phyloP scores from a whole-genome alignment of 768 basidiomycete species.

The Gloeophyllum trabeum region DNA sequence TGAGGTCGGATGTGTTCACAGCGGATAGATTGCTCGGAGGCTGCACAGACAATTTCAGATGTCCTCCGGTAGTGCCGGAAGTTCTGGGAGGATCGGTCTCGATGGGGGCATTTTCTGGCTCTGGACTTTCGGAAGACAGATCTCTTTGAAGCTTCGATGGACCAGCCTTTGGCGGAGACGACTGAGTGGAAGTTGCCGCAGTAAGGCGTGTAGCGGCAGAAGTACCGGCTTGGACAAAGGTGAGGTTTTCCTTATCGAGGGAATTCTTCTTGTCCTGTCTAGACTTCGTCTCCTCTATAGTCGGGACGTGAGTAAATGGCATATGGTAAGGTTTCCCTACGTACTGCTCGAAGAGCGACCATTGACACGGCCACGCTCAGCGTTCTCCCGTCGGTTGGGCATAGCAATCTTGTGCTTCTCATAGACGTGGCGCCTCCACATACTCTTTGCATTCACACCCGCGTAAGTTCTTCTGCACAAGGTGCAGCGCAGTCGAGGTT shows the following conservation, averaged over 20 bases:
- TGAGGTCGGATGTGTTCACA: no score
- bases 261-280: background rate
- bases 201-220: constrained; percentile 1
- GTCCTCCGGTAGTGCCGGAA: no score
- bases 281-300: background rate
- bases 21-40: no score
- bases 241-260: constrained; percentile 1
- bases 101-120: no score
- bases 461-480: constrained; percentile 79
- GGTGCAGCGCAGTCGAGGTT: constrained; percentile 71
- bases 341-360: constrained; percentile 56
- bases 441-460: constrained; percentile 82
- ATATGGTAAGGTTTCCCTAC: constrained; percentile 33
- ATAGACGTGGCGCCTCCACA: constrained; percentile 84
- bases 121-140: no score
- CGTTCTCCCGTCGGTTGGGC: constrained; percentile 71
- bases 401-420: constrained; percentile 89
- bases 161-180: no score
- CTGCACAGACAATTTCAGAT: no score
- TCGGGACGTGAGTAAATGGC: background rate
- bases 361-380: constrained; percentile 51
- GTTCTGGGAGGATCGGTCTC: no score
- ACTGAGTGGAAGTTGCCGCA: no score
- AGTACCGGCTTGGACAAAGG: background rate
- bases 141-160: no score